These are phyloP conservation scores for Thermomucor indicae-seudaticae DNA, from an alignment of 371 early-diverging fungal species.

Conservation along the genomic window DNA sequence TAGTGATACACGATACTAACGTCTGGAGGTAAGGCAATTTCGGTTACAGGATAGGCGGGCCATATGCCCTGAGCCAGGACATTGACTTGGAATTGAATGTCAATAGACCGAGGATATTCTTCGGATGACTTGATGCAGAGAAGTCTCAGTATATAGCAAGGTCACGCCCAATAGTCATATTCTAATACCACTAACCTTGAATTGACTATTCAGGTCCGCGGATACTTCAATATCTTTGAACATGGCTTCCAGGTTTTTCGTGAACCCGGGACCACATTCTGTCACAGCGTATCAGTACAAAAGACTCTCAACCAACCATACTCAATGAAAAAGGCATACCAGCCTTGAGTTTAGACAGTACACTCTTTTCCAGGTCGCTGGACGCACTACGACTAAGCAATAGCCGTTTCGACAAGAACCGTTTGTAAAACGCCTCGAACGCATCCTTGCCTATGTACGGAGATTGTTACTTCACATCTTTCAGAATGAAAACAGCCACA, in stretches of 20 bases:
- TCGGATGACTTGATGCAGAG: constrained; percentile 7
- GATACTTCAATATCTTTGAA: constrained; percentile 87
- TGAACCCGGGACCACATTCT: constrained; percentile 90
- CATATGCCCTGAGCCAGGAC: constrained; percentile 85
- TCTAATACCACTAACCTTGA: constrained; percentile 41
- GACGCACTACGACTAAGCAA: constrained; percentile 72
- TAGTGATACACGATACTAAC: constrained; percentile 32
- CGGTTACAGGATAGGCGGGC: constrained; percentile 80
- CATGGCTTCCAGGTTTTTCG: constrained; percentile 91
- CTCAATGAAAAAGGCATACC: constrained; percentile 37
- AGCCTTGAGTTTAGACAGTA: constrained; percentile 76
- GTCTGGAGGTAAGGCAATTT: constrained; percentile 62
- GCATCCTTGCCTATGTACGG: constrained; percentile 74
- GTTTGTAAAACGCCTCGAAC: constrained; percentile 95
- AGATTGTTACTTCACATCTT: background rate
- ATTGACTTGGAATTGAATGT: constrained; percentile 70
- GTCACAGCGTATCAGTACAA: background rate
- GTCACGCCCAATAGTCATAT: too few relatives aligned
- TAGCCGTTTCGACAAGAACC: constrained; percentile 85
- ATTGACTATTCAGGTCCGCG: constrained; percentile 55
- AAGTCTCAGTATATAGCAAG: too few relatives aligned
- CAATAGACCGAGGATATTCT: constrained; percentile 38
- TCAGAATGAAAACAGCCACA: background rate
- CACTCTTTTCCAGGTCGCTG: constrained; percentile 78
- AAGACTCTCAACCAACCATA: background rate